Percentiles rank a stretch among this genome's conserved stretches.
phyloP scores from a whole-genome alignment of 1,139 yeast species.

The Blastobotrys raffinosifermentans region DNA sequence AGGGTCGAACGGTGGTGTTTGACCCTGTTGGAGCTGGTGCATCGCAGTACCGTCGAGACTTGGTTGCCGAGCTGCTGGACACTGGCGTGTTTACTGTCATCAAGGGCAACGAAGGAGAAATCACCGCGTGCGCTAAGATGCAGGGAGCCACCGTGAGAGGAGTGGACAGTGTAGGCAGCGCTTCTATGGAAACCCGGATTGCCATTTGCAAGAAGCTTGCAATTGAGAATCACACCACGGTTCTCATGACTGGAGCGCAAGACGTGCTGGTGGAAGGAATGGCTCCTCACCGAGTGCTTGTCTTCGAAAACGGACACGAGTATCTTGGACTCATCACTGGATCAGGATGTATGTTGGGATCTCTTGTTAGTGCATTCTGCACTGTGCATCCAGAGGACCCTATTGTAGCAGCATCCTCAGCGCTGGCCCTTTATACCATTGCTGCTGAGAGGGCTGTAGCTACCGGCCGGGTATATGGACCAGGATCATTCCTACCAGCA shows the following conservation, averaged over 20 bases:
- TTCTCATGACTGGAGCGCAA: conserved; percentile 60
- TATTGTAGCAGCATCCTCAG: conserved; percentile 47
- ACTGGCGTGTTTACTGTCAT: conserved; percentile 61
- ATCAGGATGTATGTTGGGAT: conserved; percentile 81
- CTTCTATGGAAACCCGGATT: conserved; percentile 27
- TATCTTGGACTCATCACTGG: conserved; percentile 79
- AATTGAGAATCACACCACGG: conserved; percentile 49
- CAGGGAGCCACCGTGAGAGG: conserved; percentile 55
- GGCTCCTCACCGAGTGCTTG: conserved; percentile 24
- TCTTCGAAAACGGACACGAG: conserved; percentile 55
- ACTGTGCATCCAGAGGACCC: conserved; percentile 28
- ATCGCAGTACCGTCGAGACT: conserved; percentile 48
- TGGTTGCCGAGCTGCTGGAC: conserved; percentile 47
- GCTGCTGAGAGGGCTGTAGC: conserved; percentile 54
- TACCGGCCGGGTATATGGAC: conserved; percentile 29
- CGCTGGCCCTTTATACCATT: conserved; percentile 55
- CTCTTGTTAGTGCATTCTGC: conserved; percentile 55
- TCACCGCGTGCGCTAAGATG: conserved; percentile 42
- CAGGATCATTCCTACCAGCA: conserved; percentile 47
- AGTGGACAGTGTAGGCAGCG: conserved; percentile 33
- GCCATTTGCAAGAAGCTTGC: conserved; percentile 48
- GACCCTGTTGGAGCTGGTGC: conserved; percentile 97
- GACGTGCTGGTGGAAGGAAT: conserved; percentile 48
- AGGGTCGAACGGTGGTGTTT: conserved; percentile 59
- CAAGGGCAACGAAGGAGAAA: conserved; percentile 88